A percentile compares a stretch with the other conserved stretches of the same genome.
Evolutionary conservation across 352 stramenopile species (phyloP).

Genomic region (Phytophthora multivora): DNA sequence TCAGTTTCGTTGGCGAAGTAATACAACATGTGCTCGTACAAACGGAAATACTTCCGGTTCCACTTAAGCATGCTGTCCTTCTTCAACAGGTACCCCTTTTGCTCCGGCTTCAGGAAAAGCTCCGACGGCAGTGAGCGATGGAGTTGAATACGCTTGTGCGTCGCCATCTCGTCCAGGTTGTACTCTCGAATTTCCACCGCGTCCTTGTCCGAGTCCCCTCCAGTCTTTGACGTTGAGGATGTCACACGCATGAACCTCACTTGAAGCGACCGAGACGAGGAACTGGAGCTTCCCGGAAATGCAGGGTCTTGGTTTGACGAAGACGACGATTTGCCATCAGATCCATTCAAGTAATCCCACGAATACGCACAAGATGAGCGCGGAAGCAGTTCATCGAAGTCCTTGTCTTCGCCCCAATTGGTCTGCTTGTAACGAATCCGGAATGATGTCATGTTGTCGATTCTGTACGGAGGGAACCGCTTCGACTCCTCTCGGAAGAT

Average conservation of each 20-base stretch:
- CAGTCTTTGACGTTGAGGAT: conserved; percentile 61
- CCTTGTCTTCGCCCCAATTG: conserved; percentile 69
- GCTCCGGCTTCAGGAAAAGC: conserved; percentile 77
- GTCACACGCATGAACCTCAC: conserved; percentile 90
- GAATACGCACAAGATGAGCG: conserved; percentile 83
- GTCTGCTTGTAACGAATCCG: conserved; percentile 87
- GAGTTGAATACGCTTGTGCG: conserved; percentile 79
- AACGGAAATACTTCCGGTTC: conserved; percentile 89
- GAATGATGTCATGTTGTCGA: conserved; percentile 92
- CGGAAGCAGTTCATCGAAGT: conserved; percentile 79
- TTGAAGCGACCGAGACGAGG: conserved; percentile 70
- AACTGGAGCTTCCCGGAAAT: conserved; percentile 61
- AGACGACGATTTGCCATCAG: conserved; percentile 58
- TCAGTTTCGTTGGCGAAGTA: conserved; percentile 88
- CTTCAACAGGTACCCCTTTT: conserved; percentile 83
- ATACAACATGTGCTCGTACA: conserved; percentile 90
- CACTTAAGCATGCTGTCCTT: conserved; percentile 91
- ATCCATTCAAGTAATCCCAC: conserved; percentile 83
- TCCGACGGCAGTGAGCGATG: conserved; percentile 82
- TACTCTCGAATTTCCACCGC: conserved; percentile 88
- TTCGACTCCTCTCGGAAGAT: conserved; percentile 87
- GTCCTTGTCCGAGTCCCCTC: conserved; percentile 70
- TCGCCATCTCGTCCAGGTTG: conserved; percentile 87
- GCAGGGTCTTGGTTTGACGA: conserved; percentile 69
- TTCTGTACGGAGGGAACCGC: conserved; percentile 88